Conservation (phyloP, 2,329 filamentous ascomycete species). For the Septoria linicola region DNA sequence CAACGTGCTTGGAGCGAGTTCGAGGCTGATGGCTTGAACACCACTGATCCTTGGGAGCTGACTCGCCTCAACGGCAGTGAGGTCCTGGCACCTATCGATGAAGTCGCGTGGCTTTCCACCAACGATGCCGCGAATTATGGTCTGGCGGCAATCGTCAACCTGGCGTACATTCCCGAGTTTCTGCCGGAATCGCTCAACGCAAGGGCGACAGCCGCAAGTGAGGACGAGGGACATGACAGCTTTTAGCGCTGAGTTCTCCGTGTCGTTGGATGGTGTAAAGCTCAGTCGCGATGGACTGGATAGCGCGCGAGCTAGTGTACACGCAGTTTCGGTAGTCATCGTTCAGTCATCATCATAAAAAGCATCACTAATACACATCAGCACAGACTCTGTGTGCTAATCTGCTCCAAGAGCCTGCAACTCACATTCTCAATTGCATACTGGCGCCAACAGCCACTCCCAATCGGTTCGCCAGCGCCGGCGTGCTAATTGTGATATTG, state of each 20-base stretch:
- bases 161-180: slow-evolving; percentile 42
- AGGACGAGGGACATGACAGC: neutral
- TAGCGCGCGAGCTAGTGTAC: too few species aligned
- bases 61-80: slow-evolving; percentile 45
- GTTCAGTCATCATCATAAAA: neutral
- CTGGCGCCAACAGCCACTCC: slow-evolving; percentile 9
- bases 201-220: neutral
- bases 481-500: slow-evolving; percentile 9
- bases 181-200: neutral
- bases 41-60: slow-evolving; percentile 39
- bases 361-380: neutral
- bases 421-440: slow-evolving; percentile 3
- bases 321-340: too few species aligned
- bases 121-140: slow-evolving; percentile 60
- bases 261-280: too few species aligned
- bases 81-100: slow-evolving; percentile 52
- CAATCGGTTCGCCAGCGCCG: slow-evolving; percentile 16
- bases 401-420: neutral
- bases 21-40: slow-evolving; percentile 45
- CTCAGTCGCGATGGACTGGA: too few species aligned
- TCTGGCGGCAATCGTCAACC: slow-evolving; percentile 56
- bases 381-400: neutral
- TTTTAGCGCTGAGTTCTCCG: neutral
- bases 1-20: slow-evolving; percentile 57
- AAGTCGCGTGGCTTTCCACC: slow-evolving; percentile 58